phyloP scores from a whole-genome alignment of 352 stramenopile species.

The Phytophthora palmivora region DNA sequence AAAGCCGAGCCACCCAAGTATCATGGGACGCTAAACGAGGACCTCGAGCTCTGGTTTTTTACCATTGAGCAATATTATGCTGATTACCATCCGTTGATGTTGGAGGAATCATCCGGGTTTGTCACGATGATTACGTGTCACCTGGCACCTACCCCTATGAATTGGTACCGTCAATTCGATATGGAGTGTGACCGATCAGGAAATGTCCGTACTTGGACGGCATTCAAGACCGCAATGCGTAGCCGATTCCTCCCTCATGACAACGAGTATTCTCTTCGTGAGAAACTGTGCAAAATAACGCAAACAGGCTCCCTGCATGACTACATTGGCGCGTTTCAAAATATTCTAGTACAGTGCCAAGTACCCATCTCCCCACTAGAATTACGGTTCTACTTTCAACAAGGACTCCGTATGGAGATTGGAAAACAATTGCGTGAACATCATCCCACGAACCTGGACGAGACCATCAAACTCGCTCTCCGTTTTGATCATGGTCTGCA shows the following conservation, averaged over 20 bases:
- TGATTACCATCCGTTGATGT: constrained; percentile 3
- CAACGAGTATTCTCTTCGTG: constrained; percentile 6
- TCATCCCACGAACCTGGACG: neutral
- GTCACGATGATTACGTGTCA: constrained; percentile 12
- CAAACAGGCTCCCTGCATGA: constrained; percentile 1
- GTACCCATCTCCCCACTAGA: neutral
- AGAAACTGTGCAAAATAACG: constrained; percentile 3
- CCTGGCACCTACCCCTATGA: constrained; percentile 11
- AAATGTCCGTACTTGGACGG: constrained; percentile 1
- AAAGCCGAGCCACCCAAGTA: no score
- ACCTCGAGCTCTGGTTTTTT: constrained; percentile 9
- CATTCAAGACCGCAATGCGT: constrained; percentile 2
- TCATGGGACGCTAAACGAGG: neutral
- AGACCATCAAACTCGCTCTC: neutral
- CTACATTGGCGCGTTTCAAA: constrained; percentile 4
- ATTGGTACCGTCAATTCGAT: constrained; percentile 10
- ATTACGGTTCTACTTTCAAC: constrained; percentile 8
- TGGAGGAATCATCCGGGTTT: neutral
- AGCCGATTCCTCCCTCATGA: constrained; percentile 1
- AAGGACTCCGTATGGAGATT: neutral
- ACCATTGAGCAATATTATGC: constrained; percentile 11
- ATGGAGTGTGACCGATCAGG: neutral
- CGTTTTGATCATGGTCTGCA: constrained; percentile 5
- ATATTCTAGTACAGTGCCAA: constrained; percentile 1
- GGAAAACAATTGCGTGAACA: neutral